These are phyloP conservation scores for Geotrichum bryndzae DNA, from an alignment of 1,139 yeast genomes.

Conservation along the genomic window DNA sequence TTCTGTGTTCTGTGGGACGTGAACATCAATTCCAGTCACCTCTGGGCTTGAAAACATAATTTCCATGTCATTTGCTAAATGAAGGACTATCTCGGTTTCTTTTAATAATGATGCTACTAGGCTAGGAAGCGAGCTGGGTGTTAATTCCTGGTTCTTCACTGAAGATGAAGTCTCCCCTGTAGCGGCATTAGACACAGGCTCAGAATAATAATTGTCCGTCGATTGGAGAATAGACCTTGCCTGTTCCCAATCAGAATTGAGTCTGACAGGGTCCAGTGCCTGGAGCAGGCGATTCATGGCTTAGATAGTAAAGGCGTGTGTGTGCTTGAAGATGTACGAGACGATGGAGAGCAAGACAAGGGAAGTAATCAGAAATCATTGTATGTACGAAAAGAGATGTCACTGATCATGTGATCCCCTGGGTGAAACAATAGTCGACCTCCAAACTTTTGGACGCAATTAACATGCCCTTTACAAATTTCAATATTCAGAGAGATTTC, in stretches of 20 bases:
- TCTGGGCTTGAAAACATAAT: background rate
- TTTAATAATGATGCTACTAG: background rate
- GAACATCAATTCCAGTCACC: background rate
- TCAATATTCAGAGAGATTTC: too few relatives aligned
- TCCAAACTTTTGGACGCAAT: too few relatives aligned
- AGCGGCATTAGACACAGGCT: background rate
- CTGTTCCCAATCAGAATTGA: background rate
- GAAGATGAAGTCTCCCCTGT: background rate
- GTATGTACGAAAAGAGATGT: background rate
- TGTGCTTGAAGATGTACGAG: background rate
- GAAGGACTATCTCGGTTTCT: background rate
- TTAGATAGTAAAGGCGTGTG: background rate
- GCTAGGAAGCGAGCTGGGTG: background rate
- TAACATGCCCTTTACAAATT: too few relatives aligned
- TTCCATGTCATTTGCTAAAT: background rate
- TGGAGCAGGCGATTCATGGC: background rate
- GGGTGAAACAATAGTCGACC: background rate
- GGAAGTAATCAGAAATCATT: background rate
- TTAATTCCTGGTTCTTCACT: background rate
- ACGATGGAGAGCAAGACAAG: background rate
- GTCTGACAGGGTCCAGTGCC: background rate
- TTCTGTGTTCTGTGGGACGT: background rate
- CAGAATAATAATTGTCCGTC: background rate
- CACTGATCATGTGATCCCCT: background rate
- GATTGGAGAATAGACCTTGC: background rate